Conservation (phyloP, 2,329 filamentous ascomycete genomes). For the Diaporthe ampelina region DNA sequence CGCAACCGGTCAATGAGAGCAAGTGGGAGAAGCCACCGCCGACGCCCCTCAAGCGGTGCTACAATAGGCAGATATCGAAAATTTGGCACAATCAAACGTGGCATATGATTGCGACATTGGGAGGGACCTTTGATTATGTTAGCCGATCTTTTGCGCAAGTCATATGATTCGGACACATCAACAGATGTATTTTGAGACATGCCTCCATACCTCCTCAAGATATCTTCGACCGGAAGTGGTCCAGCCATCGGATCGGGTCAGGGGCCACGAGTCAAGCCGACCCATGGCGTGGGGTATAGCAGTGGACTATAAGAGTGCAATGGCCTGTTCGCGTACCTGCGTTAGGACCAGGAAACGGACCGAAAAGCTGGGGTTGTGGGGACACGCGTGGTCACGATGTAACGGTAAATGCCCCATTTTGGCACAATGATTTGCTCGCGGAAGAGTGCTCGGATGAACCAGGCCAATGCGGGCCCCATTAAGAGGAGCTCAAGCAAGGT, state of each 20-base stretch:
- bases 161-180: neutral
- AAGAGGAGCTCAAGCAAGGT: slow-evolving; percentile 9
- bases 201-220: neutral
- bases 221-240: slow-evolving; percentile 3
- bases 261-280: slow-evolving; percentile 14
- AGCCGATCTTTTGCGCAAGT: neutral
- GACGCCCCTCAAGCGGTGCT: too few relatives aligned
- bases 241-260: slow-evolving; percentile 21
- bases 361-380: slow-evolving; percentile 30
- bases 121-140: too few relatives aligned
- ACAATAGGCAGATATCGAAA: too few relatives aligned
- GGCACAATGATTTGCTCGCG: slow-evolving; percentile 19
- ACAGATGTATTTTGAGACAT: neutral
- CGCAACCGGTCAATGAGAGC: too few relatives aligned
- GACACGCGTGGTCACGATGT: slow-evolving; percentile 27
- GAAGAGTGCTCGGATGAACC: slow-evolving; percentile 26
- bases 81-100: too few relatives aligned
- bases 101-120: too few relatives aligned
- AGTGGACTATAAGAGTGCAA: slow-evolving; percentile 12
- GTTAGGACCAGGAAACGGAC: slow-evolving; percentile 13
- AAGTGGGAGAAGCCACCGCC: too few relatives aligned
- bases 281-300: slow-evolving; percentile 25
- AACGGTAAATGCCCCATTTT: slow-evolving; percentile 9
- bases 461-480: slow-evolving; percentile 16
- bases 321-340: slow-evolving; percentile 16